Conservation (phyloP, 495 filamentous ascomycete species). For the Podospora pseudopauciseta region DNA sequence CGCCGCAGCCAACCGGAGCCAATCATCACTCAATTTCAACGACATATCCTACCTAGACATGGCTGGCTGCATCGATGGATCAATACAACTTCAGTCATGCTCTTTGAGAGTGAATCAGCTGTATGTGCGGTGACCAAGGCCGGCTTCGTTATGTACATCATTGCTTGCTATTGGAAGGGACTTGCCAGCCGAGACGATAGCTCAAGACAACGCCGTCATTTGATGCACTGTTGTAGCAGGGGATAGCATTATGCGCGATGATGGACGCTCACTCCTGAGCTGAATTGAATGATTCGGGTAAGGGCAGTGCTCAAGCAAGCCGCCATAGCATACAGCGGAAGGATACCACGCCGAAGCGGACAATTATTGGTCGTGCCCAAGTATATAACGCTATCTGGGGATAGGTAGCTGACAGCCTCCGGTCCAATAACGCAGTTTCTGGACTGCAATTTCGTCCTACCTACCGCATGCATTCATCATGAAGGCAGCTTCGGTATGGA, state of each 20-base stretch:
- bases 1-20: neutral
- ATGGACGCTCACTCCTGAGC: neutral
- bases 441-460: neutral
- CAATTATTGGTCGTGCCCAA: neutral
- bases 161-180: neutral
- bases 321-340: neutral
- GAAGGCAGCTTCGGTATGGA: constrained; percentile 19
- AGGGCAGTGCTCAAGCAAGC: neutral
- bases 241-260: neutral
- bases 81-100: neutral
- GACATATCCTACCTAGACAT: neutral
- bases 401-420: neutral
- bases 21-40: neutral
- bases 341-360: neutral
- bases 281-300: neutral
- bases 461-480: constrained; percentile 8
- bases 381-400: neutral
- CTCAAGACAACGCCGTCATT: neutral
- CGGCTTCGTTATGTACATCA: neutral
- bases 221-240: neutral
- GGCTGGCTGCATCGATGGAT: neutral
- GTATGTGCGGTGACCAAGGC: neutral
- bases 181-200: neutral
- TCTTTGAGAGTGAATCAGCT: too few relatives aligned
- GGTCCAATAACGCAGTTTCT: neutral